These are phyloP conservation scores for Exophiala xenobiotica DNA, from an alignment of 2,329 filamentous ascomycete genomes.

Conservation along the genomic window DNA sequence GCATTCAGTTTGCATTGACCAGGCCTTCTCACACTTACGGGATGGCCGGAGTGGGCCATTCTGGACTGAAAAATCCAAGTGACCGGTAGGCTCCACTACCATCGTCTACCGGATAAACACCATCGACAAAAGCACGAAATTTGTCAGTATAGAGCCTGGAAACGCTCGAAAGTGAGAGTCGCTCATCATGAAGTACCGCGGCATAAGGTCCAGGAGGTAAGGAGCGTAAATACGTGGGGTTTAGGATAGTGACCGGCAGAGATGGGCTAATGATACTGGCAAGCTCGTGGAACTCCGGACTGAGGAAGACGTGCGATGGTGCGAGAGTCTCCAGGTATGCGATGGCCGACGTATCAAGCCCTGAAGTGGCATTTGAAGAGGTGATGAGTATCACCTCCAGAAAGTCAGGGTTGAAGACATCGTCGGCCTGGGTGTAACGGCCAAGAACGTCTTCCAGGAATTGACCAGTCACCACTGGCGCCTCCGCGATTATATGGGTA, in stretches of 20 bases:
- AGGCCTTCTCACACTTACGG: not conserved
- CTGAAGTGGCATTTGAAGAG: not conserved
- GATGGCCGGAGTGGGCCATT: constrained; percentile 5
- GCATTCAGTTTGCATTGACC: not conserved
- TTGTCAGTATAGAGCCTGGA: constrained; percentile 8
- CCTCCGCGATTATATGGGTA: not conserved
- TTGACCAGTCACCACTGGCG: not conserved
- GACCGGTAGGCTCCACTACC: not conserved
- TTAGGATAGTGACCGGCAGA: not conserved
- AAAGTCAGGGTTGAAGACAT: constrained; percentile 10
- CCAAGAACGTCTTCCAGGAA: not conserved
- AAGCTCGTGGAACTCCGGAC: not conserved
- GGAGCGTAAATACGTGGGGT: too few relatives aligned
- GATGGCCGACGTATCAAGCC: not conserved
- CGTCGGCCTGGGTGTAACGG: not conserved
- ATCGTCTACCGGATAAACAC: constrained; percentile 1
- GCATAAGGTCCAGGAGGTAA: constrained; percentile 5
- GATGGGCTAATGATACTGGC: not conserved
- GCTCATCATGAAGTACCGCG: not conserved
- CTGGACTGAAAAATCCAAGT: not conserved
- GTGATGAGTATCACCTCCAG: constrained; percentile 2
- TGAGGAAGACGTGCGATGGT: not conserved
- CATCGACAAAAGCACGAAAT: constrained; percentile 9
- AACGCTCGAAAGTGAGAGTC: not conserved
- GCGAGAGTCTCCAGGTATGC: not conserved